phyloP scores from a whole-genome alignment of 768 basidiomycete species.

The Trametes cubensis region DNA sequence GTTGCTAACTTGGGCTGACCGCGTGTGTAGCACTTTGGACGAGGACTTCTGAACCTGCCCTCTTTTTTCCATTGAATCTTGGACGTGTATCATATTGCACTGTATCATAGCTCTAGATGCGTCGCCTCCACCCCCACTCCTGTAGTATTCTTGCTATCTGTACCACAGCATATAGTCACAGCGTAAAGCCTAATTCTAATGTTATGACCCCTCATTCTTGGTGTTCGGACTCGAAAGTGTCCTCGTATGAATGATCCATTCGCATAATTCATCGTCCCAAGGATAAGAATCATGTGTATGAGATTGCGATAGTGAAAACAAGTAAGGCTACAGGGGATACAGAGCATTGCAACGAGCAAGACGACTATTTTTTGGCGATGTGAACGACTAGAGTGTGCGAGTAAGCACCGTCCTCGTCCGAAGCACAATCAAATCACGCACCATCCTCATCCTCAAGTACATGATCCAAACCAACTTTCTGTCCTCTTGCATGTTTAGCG shows the following conservation, averaged over 20 bases:
- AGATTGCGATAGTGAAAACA: background rate
- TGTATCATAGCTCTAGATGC: constrained; percentile 9
- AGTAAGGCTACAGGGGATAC: constrained; percentile 18
- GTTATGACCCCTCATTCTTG: background rate
- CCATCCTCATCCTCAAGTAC: constrained; percentile 88
- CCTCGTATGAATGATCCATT: too few relatives aligned
- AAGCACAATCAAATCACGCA: constrained; percentile 36
- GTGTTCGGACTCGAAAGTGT: too few relatives aligned
- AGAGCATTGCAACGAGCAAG: background rate
- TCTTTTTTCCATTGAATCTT: background rate
- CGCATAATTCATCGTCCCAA: too few relatives aligned
- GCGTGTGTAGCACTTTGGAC: constrained; percentile 39
- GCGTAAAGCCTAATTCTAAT: constrained; percentile 9
- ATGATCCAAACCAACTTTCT: constrained; percentile 92
- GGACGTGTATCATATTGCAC: background rate
- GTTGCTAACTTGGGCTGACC: background rate
- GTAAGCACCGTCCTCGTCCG: background rate
- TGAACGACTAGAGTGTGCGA: constrained; percentile 51
- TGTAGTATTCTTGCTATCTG: background rate
- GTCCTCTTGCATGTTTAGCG: constrained; percentile 96
- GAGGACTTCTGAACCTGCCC: constrained; percentile 41
- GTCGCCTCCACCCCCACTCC: constrained; percentile 8
- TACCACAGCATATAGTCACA: background rate
- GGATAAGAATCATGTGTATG: too few relatives aligned
- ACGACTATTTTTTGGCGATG: constrained; percentile 54